These are phyloP conservation scores for Starmera stellimalicola DNA, from an alignment of 1,139 yeast genomes.

Conservation along the genomic window DNA sequence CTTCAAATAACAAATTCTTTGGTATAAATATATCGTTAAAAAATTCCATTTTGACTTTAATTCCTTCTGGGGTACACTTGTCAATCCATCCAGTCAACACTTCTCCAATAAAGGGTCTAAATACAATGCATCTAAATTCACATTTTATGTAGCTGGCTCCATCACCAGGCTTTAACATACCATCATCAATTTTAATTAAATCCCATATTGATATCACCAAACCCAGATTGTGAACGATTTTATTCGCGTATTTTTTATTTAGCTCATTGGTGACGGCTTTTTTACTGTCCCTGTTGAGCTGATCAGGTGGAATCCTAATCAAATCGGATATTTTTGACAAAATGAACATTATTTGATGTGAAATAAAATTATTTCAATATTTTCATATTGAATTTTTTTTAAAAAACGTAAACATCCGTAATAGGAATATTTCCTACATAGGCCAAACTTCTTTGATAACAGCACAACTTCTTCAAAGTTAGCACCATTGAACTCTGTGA, in stretches of 20 bases:
- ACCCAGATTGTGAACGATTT: conserved; percentile 74
- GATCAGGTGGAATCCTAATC: conserved; percentile 80
- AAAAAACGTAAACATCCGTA: too few relatives aligned
- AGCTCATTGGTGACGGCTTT: conserved; percentile 73
- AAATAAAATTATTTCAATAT: conserved; percentile 2
- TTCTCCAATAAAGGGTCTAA: conserved; percentile 93
- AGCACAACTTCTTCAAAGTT: too few relatives aligned
- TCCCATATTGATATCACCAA: conserved; percentile 83
- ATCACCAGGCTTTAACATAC: conserved; percentile 89
- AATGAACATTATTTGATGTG: conserved; percentile 56
- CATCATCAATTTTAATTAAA: conserved; percentile 70
- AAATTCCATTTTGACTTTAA: conserved; percentile 68
- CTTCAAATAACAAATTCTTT: conserved; percentile 68
- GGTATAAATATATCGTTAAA: conserved; percentile 92
- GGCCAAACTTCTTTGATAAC: too few relatives aligned
- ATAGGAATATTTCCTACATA: too few relatives aligned
- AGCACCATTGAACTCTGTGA: too few relatives aligned
- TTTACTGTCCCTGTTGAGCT: conserved; percentile 56
- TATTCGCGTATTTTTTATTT: conserved; percentile 77
- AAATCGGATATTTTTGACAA: conserved; percentile 73
- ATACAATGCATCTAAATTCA: conserved; percentile 65
- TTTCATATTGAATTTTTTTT: not conserved
- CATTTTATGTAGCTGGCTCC: conserved; percentile 81
- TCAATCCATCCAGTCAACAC: conserved; percentile 91
- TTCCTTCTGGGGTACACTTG: conserved; percentile 79